A percentile compares a stretch with the other conserved stretches of the same genome.
phyloP scores from a whole-genome alignment of 2,329 filamentous ascomycete genomes.

The Sporothrix brunneoviolacea region DNA sequence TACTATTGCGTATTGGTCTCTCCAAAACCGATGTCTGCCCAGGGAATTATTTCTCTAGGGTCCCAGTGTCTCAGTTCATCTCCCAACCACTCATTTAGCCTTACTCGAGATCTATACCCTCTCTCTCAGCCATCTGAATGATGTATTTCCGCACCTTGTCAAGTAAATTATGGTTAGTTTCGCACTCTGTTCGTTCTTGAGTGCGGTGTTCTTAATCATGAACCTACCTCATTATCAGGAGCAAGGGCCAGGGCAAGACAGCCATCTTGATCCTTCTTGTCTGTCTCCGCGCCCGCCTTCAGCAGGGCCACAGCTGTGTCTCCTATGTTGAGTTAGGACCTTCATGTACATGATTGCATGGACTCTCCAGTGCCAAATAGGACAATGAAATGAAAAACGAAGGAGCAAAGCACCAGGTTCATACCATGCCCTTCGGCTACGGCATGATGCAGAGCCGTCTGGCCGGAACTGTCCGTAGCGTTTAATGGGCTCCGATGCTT shows the following conservation, averaged over 20 bases:
- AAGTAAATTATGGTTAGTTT: not conserved
- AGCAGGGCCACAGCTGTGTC: constrained; percentile 78
- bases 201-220: no score
- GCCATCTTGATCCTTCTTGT: constrained; percentile 68
- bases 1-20: no score
- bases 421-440: constrained; percentile 70
- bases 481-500: constrained; percentile 75
- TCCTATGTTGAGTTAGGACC: constrained; percentile 39
- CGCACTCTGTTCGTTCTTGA: not conserved
- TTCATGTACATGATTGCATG: no score
- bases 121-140: constrained; percentile 68
- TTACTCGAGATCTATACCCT: constrained; percentile 61
- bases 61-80: no score
- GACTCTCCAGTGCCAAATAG: not conserved
- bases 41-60: no score
- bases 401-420: constrained; percentile 23
- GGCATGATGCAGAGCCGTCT: constrained; percentile 86
- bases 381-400: not conserved
- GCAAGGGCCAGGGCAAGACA: constrained; percentile 70
- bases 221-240: constrained; percentile 70
- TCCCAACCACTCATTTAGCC: no score
- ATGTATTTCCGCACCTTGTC: constrained; percentile 68
- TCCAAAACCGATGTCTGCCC: no score
- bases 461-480: constrained; percentile 72
- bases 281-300: constrained; percentile 75